These are phyloP conservation scores for Bacidia rubella DNA, from an alignment of 495 filamentous ascomycete species.

Conservation along the genomic window DNA sequence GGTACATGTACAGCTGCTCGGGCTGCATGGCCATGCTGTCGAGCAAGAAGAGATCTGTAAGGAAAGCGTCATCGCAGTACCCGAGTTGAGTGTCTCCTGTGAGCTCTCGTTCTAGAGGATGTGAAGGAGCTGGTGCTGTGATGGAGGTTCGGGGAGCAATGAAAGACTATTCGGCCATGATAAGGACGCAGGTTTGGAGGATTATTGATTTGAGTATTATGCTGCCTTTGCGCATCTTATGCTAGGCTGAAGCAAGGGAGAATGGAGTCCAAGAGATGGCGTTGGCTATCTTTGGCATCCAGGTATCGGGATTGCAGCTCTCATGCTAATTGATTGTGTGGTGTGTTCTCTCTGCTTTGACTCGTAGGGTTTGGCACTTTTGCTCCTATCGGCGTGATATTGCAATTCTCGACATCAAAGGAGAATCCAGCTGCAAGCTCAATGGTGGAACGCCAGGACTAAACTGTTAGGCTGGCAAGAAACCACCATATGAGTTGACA, in stretches of 20 bases:
- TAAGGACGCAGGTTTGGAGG: background rate
- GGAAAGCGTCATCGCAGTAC: background rate
- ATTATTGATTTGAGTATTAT: background rate
- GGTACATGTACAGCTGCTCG: background rate
- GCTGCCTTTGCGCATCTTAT: background rate
- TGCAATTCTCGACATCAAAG: too few species aligned
- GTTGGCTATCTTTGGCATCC: background rate
- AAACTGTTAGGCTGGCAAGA: too few species aligned
- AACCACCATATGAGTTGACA: too few species aligned
- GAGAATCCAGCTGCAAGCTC: too few species aligned
- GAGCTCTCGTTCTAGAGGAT: background rate
- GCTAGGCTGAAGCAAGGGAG: background rate
- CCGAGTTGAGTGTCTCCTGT: background rate
- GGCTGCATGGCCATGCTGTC: background rate
- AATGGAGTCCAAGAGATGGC: background rate
- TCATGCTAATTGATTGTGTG: background rate
- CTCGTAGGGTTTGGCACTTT: background rate
- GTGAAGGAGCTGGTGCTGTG: background rate
- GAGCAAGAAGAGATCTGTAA: background rate
- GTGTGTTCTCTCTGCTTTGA: background rate
- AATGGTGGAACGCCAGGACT: too few species aligned
- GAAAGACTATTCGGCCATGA: background rate
- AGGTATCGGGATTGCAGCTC: background rate
- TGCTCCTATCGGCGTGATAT: too few species aligned
- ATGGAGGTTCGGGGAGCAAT: background rate